Evolutionary conservation across 345 rosid species (phyloP), one percentile per base, ranked within the genome.

Genomic region (Cardamine chenopodiifolia): DNA sequence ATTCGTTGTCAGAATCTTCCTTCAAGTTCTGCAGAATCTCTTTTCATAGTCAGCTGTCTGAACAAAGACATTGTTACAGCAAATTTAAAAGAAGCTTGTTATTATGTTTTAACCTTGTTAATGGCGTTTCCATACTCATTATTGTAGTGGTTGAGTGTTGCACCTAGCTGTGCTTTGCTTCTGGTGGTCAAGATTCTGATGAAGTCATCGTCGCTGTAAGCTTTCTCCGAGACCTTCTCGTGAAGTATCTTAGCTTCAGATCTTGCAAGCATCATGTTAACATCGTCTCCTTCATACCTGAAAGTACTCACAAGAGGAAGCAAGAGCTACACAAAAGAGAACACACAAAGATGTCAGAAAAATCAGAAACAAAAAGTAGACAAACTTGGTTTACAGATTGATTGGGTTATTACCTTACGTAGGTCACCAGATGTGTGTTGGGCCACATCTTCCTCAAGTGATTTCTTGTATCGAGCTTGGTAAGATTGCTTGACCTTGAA

Each of bases 281-380:
- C 91, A 71, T 91, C 96, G 8, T 85, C 94, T 67, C 97, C 98
- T 75, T 91, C 93, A 4, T 91, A 91, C 23, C 97, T 87, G 84
- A 83, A 86, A 34, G 90, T 74, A 58, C 86, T 87, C 70, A 88
- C 94, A 37, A 89, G 97, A 63, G 97, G 94, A 76, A 89, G 89
- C 88, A 93, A 77, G 20, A 93, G 86, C 98, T 93, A 85, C 52
- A 61, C 66, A 67, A 53, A 29, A 62, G 25, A 58, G 68, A 2
- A 68, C 34, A 59, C 23, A 57, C 7, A 31, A 11, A 35, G 3
- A 19, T 28, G 18, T 75, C 6, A 44, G 23, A 58, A 22, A 48
- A 11, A 10, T 15, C 19, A 20, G 13, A 15, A 57, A 40, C 12
- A 14, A 59, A 59, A 55, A 10, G 0, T 31, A 48, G 6, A 6